These are phyloP conservation scores for Nakataea oryzae DNA, from an alignment of 2,329 filamentous ascomycete species.

Conservation along the genomic window DNA sequence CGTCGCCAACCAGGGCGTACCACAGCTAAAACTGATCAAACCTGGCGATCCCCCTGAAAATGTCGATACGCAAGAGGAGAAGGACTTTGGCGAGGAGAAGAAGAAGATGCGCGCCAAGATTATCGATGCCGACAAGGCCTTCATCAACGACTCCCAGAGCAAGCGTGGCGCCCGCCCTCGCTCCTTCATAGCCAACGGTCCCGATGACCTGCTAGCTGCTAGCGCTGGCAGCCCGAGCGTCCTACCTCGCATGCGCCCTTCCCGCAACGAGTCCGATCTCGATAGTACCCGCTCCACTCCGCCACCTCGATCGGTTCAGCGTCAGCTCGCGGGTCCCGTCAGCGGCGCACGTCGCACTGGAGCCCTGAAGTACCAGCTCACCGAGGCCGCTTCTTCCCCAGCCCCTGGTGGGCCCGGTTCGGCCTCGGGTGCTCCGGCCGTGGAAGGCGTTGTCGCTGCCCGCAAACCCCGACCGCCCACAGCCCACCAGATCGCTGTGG, in stretches of 20 bases:
- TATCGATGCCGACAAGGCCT: conserved; percentile 63
- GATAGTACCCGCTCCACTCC: conserved; percentile 43
- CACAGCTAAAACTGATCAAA: conserved; percentile 54
- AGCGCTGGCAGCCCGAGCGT: conserved; percentile 33
- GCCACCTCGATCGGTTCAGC: conserved; percentile 29
- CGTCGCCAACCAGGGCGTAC: conserved; percentile 59
- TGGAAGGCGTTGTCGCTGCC: conserved; percentile 40
- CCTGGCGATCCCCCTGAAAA: conserved; percentile 60
- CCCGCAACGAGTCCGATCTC: conserved; percentile 48
- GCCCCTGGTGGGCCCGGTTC: not conserved
- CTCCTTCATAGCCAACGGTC: conserved; percentile 8
- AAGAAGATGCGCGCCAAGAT: conserved; percentile 66
- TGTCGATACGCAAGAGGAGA: conserved; percentile 60
- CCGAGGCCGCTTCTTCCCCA: conserved; percentile 48
- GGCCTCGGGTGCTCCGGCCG: conserved; percentile 32
- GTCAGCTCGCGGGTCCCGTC: conserved; percentile 9
- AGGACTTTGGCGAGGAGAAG: conserved; percentile 62
- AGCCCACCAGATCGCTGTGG: conserved; percentile 72
- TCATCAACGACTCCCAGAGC: conserved; percentile 49
- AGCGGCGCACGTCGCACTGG: not conserved
- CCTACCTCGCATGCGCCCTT: conserved; percentile 51
- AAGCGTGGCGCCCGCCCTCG: conserved; percentile 39
- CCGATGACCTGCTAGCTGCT: conserved; percentile 6
- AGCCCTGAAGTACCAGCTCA: conserved; percentile 45
- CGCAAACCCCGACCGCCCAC: conserved; percentile 66